Percentiles rank a stretch among this genome's conserved stretches.
Conservation (phyloP, 116 monocot species). For the Papilionanthe hybrid region DNA sequence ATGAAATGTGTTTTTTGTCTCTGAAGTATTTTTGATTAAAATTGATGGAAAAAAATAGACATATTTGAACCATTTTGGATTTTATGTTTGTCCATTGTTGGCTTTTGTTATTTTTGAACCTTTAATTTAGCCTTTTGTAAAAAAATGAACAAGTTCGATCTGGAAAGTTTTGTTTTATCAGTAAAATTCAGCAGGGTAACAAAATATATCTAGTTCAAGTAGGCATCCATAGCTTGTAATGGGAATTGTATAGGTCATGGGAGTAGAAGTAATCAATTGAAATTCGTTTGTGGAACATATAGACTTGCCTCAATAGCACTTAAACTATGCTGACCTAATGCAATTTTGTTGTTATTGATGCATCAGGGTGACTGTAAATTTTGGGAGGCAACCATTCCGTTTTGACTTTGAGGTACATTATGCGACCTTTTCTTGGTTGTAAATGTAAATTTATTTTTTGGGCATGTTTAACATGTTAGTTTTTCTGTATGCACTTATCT, state of each 20-base stretch:
- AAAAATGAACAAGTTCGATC: too few relatives aligned
- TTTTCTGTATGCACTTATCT: not conserved
- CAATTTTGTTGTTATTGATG: slow-evolving; percentile 7
- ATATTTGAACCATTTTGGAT: not conserved
- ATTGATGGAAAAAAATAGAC: not conserved
- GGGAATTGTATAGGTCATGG: not conserved
- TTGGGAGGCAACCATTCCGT: slow-evolving; percentile 76
- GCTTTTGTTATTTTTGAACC: not conserved
- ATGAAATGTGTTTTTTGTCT: too few relatives aligned
- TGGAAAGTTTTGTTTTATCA: too few relatives aligned
- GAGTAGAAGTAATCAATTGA: not conserved
- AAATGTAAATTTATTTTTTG: not conserved
- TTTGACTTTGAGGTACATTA: slow-evolving; percentile 77
- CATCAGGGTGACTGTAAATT: slow-evolving; percentile 80
- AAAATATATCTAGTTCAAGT: not conserved
- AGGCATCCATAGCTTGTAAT: not conserved
- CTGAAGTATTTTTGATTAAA: too few relatives aligned
- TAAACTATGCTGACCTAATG: not conserved
- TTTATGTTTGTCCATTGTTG: not conserved
- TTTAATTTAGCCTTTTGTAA: too few relatives aligned
- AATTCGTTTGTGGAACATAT: not conserved
- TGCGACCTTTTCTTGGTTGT: not conserved
- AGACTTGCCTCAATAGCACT: not conserved
- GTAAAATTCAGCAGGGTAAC: not conserved
- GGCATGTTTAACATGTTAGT: not conserved